Evolutionary conservation across 768 basidiomycete genomes (phyloP), one percentile per base, ranked within the genome.

Genomic region (Hygrocybe coccinea): DNA sequence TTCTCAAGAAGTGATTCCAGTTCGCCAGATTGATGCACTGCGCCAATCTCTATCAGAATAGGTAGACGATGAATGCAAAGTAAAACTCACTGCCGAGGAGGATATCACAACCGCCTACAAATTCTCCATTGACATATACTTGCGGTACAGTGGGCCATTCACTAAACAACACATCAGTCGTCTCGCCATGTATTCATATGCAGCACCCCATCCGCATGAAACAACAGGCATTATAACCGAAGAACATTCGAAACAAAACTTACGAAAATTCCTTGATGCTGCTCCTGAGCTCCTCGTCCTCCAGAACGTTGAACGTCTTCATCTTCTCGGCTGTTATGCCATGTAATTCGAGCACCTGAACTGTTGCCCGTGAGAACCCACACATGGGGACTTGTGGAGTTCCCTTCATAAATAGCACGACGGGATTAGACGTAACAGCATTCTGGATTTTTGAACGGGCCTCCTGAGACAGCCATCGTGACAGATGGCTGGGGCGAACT

Each of bases 91-190:
- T 97, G 60, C 84, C 81, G 24, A 97, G 70, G 19, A 97, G 73
- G 62, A 99, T 97, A 73, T 99, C 95, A 69, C 95, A 97, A 52
- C 95, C 97, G 33, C 95, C 95, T 39, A 99, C 78, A 64, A 99
- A 99, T 68, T 97, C 94, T 4, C 95, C 95, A 52, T 90, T 85
- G 35, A 98, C 79, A 65, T 95, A 99, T 11, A 99, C 69, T 68
- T 99, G 95, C 10, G 95, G 95, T 60, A 99, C 86, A 17, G 95
- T 99, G 12, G 95, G 95, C 95, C 95, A 99, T 60, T 97, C 91
- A 21, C 95, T 98, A 63, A 14, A 56, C 35, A 15, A 43, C 36
- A 22, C 39, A 9, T 19, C 36, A 53, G 9, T 44, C 38, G 43
- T n/a, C n/a, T n/a, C n/a, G n/a, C n/a, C n/a, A n/a, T n/a, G n/a